Percentiles rank a stretch among this genome's conserved stretches.
Evolutionary conservation across 208 protist species (phyloP).

Genomic region (Phytomonas francai): DNA sequence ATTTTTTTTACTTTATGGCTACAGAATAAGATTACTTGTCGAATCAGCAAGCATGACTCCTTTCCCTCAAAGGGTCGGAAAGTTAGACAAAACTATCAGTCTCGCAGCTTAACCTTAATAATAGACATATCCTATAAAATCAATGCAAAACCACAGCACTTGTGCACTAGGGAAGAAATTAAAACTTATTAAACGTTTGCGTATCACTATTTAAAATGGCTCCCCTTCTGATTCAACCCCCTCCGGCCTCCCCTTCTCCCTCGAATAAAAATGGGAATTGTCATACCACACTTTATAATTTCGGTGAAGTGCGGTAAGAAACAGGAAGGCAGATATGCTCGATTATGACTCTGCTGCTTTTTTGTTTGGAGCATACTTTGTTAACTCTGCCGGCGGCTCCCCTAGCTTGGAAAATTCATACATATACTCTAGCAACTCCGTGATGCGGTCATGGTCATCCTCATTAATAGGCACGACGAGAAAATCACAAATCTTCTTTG

Average conservation of each 20-base stretch:
- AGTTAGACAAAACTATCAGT: neutral
- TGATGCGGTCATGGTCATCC: slow-evolving; percentile 38
- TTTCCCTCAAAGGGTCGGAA: neutral
- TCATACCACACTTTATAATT: neutral
- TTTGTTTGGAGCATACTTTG: slow-evolving; percentile 16
- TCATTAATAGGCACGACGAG: slow-evolving; percentile 30
- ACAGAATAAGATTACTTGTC: neutral
- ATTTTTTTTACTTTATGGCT: neutral
- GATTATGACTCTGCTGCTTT: slow-evolving; percentile 1
- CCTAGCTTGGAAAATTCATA: slow-evolving; percentile 64
- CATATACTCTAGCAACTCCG: slow-evolving; percentile 45
- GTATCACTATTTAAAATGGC: neutral
- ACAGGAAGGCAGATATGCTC: neutral
- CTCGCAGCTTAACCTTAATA: neutral
- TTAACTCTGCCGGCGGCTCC: slow-evolving; percentile 36
- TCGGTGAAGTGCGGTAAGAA: neutral
- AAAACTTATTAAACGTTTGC: neutral
- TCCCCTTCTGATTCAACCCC: neutral
- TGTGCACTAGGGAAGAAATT: neutral
- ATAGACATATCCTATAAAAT: neutral
- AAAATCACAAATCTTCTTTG: slow-evolving; percentile 51
- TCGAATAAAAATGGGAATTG: neutral
- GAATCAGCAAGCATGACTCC: neutral
- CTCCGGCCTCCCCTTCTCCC: too few species aligned
- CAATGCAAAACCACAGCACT: neutral